Base-by-base conservation (phyloP, 768 basidiomycete genomes). In the Termitomyces heimii region DNA sequence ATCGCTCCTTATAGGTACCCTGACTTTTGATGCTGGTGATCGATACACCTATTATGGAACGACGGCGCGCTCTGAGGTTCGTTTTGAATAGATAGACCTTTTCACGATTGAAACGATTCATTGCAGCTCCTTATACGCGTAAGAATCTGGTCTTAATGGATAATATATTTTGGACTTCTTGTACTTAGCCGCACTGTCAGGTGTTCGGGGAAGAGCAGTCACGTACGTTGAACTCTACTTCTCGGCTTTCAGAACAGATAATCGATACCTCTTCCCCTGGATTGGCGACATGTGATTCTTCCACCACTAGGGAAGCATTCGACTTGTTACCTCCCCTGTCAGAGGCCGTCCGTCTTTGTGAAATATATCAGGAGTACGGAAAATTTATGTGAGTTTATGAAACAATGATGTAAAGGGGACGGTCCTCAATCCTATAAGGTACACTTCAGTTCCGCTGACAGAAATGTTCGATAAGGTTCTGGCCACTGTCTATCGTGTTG, bases 51-150 rank as follows among this genome's bases (percentile, higher is more conserved):
- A 84, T 66, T 74, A 84, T 56, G 86, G 88, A 18, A 76, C 78
- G 56, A 89, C 85, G 0, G 83, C 88, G 6, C 80, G 85, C 37
- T 76, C 84, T 24, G 87, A 89, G 77, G 86, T 87, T 61, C 51
- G 79, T 63, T 12, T 50, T 24, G 28, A 48, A 31, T 9, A 28
- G 29, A n/a, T 13, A 46, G 14, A 35, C 2, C 10, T 35, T 45
- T 39, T 3, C 6, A 29, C 6, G 22, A 35, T 32, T 47, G 29
- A 53, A 59, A 4, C 55, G 7, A 31, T 56, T 34, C 29, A 55
- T 63, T 54, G 34, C 56, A 86, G 85, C 83, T 80, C 64, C 77
- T 86, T 24, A 78, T 83, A n/a, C 77, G 77, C 59, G 85, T 84
- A 71, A 53, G 71, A 40, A 18, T 47, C 24, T 42, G 29, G 26